Conservation (phyloP, 2,329 filamentous ascomycete genomes). For the Graphiopsis chlorocephala region DNA sequence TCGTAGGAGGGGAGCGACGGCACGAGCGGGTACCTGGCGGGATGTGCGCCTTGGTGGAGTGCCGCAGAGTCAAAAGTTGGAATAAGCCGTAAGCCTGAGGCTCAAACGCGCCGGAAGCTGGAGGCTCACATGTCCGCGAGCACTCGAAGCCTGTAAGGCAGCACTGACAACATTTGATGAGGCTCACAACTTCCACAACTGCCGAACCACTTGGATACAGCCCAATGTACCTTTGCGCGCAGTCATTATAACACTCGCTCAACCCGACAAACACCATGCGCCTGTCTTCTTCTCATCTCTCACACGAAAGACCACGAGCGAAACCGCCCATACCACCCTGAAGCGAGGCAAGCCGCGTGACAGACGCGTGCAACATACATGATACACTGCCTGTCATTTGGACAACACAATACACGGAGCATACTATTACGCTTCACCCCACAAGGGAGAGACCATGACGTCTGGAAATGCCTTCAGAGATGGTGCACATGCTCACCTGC, state of each 20-base stretch:
- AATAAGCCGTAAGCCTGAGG: background rate
- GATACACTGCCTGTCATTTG: background rate
- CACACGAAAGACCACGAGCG: conserved; percentile 10
- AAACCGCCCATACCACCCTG: conserved; percentile 17
- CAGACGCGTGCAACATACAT: background rate
- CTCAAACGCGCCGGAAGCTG: background rate
- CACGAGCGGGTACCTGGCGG: background rate
- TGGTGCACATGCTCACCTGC: background rate
- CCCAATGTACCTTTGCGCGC: background rate
- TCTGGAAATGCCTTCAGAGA: conserved; percentile 14
- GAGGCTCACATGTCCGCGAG: no score
- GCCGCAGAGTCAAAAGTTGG: background rate
- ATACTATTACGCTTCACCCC: background rate
- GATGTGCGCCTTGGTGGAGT: background rate
- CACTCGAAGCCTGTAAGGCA: background rate
- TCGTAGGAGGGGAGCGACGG: background rate
- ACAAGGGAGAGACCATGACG: background rate
- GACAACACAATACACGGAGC: background rate
- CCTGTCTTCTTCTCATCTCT: background rate
- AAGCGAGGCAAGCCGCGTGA: conserved; percentile 16
- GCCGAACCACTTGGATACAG: background rate
- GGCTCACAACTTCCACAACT: background rate
- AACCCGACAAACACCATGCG: conserved; percentile 4
- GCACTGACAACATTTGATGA: background rate
- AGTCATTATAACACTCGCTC: background rate